Percentiles rank a stretch among this genome's conserved stretches.
Conservation (phyloP, 1,139 yeast genomes). For the Hansenula lynferdii region DNA sequence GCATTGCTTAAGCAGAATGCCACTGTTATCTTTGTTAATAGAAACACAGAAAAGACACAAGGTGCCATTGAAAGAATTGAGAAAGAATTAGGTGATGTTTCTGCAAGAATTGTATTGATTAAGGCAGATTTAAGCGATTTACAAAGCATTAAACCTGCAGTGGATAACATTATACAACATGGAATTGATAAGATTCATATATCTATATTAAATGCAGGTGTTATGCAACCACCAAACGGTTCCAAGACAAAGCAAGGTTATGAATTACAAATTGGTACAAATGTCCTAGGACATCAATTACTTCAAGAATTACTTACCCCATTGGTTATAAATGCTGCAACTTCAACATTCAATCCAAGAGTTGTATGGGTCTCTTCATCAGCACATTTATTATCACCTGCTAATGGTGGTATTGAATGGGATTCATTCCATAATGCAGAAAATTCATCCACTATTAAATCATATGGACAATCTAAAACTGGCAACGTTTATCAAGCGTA, state of each 20-base stretch:
- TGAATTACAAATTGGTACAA: conserved; percentile 45
- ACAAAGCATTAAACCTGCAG: conserved; percentile 40
- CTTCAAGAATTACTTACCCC: conserved; percentile 42
- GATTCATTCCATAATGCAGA: conserved; percentile 23
- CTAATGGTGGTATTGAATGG: conserved; percentile 36
- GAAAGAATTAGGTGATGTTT: conserved; percentile 16
- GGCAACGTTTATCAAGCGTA: conserved; percentile 37
- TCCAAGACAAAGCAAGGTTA: conserved; percentile 36
- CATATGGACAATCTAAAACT: conserved; percentile 47
- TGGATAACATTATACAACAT: conserved; percentile 27
- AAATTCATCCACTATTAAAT: conserved; percentile 2
- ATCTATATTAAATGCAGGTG: conserved; percentile 50
- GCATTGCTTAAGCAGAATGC: conserved; percentile 39
- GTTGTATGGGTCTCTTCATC: conserved; percentile 45
- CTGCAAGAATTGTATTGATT: conserved; percentile 22
- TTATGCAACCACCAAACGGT: conserved; percentile 38
- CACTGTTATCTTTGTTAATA: conserved; percentile 36
- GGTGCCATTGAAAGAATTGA: conserved; percentile 29
- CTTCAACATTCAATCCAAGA: conserved; percentile 24
- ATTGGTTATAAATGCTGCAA: conserved; percentile 25
- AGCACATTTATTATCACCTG: conserved; percentile 33
- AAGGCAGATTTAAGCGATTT: conserved; percentile 43
- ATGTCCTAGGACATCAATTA: conserved; percentile 45
- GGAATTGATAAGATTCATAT: conserved; percentile 34
- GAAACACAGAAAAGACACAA: conserved; percentile 32